Evolutionary conservation across 2,329 filamentous ascomycete species (phyloP).

Genomic region (Beauveria bassiana): DNA sequence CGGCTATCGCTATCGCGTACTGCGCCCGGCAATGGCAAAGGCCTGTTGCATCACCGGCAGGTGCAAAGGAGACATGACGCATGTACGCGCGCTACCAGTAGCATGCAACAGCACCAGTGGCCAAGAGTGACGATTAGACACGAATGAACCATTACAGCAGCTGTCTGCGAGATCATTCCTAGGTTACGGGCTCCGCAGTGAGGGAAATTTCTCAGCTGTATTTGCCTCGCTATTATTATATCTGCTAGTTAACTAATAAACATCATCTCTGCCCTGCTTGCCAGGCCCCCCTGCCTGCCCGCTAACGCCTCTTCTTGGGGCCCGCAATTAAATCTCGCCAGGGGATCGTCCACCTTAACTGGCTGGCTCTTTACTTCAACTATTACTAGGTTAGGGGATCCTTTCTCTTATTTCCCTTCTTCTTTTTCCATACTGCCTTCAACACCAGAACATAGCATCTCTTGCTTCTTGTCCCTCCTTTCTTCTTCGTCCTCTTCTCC

Average conservation of each 20-base stretch:
- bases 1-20: background rate
- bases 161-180: too few relatives aligned
- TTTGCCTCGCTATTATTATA: too few relatives aligned
- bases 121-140: too few relatives aligned
- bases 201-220: too few relatives aligned
- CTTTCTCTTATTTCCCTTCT: background rate
- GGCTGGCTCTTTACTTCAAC: background rate
- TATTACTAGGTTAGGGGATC: background rate
- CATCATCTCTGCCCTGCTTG: background rate
- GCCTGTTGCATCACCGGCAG: background rate
- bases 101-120: too few relatives aligned
- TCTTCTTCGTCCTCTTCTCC: background rate
- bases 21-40: background rate
- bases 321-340: slow-evolving; percentile 10
- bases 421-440: slow-evolving; percentile 2
- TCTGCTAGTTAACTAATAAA: background rate
- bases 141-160: too few relatives aligned
- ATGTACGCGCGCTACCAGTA: too few relatives aligned
- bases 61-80: background rate
- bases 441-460: background rate
- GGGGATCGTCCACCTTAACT: slow-evolving; percentile 10
- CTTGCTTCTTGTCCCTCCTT: background rate
- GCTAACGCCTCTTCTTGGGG: background rate
- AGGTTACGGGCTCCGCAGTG: too few relatives aligned
- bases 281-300: too few relatives aligned